Percentiles rank a stretch among this genome's conserved stretches.
phyloP scores from a whole-genome alignment of 306 rosid species.

The Boehmeria nivea region DNA sequence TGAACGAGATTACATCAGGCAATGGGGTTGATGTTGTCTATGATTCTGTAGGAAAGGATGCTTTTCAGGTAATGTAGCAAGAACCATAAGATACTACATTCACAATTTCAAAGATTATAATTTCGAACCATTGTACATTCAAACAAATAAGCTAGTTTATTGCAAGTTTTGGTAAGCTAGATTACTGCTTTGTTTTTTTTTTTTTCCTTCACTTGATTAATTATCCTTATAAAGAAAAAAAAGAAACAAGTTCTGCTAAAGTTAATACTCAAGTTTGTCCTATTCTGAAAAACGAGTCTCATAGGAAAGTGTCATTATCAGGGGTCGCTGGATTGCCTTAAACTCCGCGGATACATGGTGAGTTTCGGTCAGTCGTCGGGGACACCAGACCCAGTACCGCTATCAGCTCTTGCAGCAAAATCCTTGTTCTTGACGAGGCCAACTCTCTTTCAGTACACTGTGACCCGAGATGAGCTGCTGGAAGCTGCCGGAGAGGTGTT shows the following conservation, averaged over 20 bases:
- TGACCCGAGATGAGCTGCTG: constrained; percentile 59
- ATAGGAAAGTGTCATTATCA: constrained; percentile 19
- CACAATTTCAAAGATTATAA: too few species aligned
- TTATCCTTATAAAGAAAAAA: too few species aligned
- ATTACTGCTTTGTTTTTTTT: too few species aligned
- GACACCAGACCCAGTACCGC: constrained; percentile 74
- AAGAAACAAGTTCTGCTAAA: too few species aligned
- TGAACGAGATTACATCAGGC: constrained; percentile 70
- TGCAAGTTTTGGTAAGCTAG: too few species aligned
- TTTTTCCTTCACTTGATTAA: too few species aligned
- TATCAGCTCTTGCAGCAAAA: constrained; percentile 58
- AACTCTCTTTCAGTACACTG: constrained; percentile 45
- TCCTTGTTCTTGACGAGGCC: constrained; percentile 87
- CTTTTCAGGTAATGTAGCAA: constrained; percentile 56
- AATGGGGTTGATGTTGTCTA: constrained; percentile 88
- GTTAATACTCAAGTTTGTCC: neutral
- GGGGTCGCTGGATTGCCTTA: constrained; percentile 83
- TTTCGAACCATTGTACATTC: too few species aligned
- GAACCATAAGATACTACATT: too few species aligned
- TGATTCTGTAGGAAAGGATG: constrained; percentile 90
- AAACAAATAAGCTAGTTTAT: too few species aligned
- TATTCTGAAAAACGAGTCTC: neutral
- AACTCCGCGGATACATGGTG: constrained; percentile 70
- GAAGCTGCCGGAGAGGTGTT: constrained; percentile 69
- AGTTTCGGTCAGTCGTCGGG: constrained; percentile 90